phyloP scores from a whole-genome alignment of 768 basidiomycete genomes.

The Termitomyces sp. region DNA sequence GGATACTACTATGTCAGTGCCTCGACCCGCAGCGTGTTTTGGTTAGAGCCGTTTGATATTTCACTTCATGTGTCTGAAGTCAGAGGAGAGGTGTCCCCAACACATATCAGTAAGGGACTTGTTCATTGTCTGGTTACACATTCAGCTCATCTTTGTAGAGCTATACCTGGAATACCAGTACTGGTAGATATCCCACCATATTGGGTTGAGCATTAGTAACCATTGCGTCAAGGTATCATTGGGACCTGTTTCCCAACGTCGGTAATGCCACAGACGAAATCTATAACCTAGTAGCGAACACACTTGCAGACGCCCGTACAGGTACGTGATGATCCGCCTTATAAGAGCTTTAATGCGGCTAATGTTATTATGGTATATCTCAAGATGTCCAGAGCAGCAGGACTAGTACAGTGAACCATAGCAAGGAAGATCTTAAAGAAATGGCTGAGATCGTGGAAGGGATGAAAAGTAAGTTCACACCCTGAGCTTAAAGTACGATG shows the following conservation, averaged over 20 bases:
- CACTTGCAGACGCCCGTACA: slow-evolving; percentile 11
- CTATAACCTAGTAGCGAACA: slow-evolving; percentile 5
- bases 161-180: slow-evolving; percentile 5
- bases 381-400: slow-evolving; percentile 1
- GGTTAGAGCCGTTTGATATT: slow-evolving; percentile 7
- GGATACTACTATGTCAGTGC: slow-evolving; percentile 10
- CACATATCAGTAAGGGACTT: slow-evolving; percentile 2
- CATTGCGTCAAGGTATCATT: slow-evolving; percentile 3
- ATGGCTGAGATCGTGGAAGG: slow-evolving; percentile 12
- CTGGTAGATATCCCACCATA: not conserved
- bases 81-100: not conserved
- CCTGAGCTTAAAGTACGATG: not conserved
- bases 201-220: no score
- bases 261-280: not conserved
- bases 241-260: slow-evolving; percentile 8
- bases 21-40: slow-evolving; percentile 8
- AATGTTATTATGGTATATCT: not conserved
- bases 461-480: not conserved
- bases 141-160: not conserved
- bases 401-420: slow-evolving; percentile 6
- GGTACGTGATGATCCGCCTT: not conserved
- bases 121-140: not conserved
- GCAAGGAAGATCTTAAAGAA: slow-evolving; percentile 5
- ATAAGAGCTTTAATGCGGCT: not conserved
- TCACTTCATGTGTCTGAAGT: not conserved